Conservation (phyloP, 495 filamentous ascomycete genomes). For the Chlorociboria aeruginascens region DNA sequence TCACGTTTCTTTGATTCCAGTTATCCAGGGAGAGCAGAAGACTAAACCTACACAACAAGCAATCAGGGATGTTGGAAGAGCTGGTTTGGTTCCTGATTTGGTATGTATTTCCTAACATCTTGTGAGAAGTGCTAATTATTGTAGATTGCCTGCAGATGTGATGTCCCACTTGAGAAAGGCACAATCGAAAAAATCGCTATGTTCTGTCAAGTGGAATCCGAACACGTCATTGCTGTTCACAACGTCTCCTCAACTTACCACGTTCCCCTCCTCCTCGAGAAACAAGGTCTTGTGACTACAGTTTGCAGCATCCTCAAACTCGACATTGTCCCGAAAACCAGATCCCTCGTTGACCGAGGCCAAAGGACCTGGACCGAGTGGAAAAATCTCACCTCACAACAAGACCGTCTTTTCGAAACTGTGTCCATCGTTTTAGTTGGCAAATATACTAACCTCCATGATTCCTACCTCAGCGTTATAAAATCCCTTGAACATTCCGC, state of each 20-base stretch:
- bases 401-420: conserved; percentile 43
- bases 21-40: conserved; percentile 77
- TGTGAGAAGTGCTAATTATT: conserved; percentile 1
- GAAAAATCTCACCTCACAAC: conserved; percentile 51
- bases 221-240: conserved; percentile 76
- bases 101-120: conserved; percentile 25
- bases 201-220: conserved; percentile 67
- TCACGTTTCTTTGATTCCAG: conserved; percentile 68
- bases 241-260: conserved; percentile 84
- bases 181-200: conserved; percentile 82
- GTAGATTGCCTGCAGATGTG: conserved; percentile 85
- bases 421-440: conserved; percentile 83
- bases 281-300: conserved; percentile 57
- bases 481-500: conserved; percentile 84
- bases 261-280: conserved; percentile 77
- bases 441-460: conserved; percentile 75
- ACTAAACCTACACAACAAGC: conserved; percentile 93
- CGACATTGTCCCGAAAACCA: conserved; percentile 32
- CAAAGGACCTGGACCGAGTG: conserved; percentile 59
- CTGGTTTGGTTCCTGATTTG: conserved; percentile 69
- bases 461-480: conserved; percentile 67
- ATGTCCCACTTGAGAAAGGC: conserved; percentile 51
- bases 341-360: conserved; percentile 43
- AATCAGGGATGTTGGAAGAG: conserved; percentile 59
- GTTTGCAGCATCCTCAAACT: conserved; percentile 51